Base-by-base conservation (phyloP, 2,329 filamentous ascomycete genomes). In the Rhinocladiella mackenziei region DNA sequence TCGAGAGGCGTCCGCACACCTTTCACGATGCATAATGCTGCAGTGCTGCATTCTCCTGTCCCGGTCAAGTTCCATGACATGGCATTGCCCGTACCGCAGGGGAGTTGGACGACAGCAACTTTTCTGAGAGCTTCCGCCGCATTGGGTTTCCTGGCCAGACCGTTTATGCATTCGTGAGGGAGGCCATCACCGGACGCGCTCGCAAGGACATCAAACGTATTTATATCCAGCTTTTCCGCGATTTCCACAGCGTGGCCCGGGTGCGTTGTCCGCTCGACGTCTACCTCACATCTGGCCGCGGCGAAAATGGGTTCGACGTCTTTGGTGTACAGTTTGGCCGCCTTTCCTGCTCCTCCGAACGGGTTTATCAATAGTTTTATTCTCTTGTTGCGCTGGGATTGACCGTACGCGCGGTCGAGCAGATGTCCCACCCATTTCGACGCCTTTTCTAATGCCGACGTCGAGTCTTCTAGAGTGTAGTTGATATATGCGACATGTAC, bases 81-180 rank as follows among this genome's bases (percentile, higher is more conserved):
- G 15, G 87, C 92, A 64, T 98, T 98, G 4, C 92, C 92, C 37
- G 86, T 92, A 10, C 92, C 92, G 60, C 89, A 94, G 1, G 92
- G 92, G 25, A 98, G 75, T 60, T 95, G 87, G 15, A 82, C 83
- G 2, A 98, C 81, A 1, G 92, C 86, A 10, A 97, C 69, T 58
- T 83, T 85, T 15, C 74, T 69, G 48, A 98, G 68, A 0, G 91
- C 92, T 43, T 76, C 76, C 22, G 74, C 72, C 14, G 89, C 89
- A 65, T 96, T 86, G 3, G 75, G 61, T 28, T 88, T 81, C 65
- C 80, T 83, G 10, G 79, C 89, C 22, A 98, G 69, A 0, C 92
- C 92, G 61, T 98, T 97, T 71, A 96, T 95, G 6, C 95, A 84
- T 65, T 98, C 92, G 62, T 95, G 84, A 0, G 88, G 84, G 28